Conservation (phyloP, 2,329 filamentous ascomycete genomes). For the Ceratocystis huliohia region DNA sequence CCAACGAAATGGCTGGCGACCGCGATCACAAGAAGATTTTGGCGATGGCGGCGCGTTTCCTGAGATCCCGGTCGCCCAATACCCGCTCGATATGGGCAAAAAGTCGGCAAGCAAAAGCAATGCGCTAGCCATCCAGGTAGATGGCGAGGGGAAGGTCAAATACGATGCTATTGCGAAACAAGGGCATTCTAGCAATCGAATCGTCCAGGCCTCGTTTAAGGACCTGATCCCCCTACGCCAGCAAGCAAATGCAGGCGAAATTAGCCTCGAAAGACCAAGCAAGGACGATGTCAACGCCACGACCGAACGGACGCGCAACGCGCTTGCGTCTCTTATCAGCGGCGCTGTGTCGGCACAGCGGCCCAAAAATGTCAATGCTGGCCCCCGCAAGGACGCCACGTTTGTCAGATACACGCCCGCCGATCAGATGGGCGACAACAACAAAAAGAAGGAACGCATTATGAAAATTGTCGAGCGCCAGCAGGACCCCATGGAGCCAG, state of each 20-base stretch:
- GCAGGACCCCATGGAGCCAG: conserved; percentile 88
- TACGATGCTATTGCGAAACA: conserved; percentile 90
- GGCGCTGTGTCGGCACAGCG: conserved; percentile 86
- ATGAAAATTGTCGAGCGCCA: conserved; percentile 97
- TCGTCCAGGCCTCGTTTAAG: conserved; percentile 92
- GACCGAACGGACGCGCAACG: conserved; percentile 77
- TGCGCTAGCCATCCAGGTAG: conserved; percentile 83
- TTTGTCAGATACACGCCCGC: conserved; percentile 93
- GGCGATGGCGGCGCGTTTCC: conserved; percentile 94
- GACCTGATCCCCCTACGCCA: conserved; percentile 90
- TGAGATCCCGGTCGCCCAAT: conserved; percentile 85
- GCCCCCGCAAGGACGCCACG: conserved; percentile 70
- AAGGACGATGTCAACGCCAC: conserved; percentile 74
- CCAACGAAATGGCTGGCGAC: conserved; percentile 79
- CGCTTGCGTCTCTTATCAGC: conserved; percentile 66
- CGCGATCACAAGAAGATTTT: conserved; percentile 78
- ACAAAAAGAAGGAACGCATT: conserved; percentile 81
- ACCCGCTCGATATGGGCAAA: conserved; percentile 87
- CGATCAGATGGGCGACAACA: conserved; percentile 86
- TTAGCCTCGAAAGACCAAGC: conserved; percentile 72
- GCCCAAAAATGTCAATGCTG: conserved; percentile 83
- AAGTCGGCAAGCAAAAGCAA: conserved; percentile 64
- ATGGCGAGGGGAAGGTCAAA: conserved; percentile 83
- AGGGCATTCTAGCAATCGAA: conserved; percentile 69
- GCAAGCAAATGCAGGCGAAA: conserved; percentile 81